A percentile compares a stretch with the other conserved stretches of the same genome.
These are phyloP conservation scores for Coemansia sp. DNA, from an alignment of 192 early-diverging fungal species.

Conservation along the genomic window DNA sequence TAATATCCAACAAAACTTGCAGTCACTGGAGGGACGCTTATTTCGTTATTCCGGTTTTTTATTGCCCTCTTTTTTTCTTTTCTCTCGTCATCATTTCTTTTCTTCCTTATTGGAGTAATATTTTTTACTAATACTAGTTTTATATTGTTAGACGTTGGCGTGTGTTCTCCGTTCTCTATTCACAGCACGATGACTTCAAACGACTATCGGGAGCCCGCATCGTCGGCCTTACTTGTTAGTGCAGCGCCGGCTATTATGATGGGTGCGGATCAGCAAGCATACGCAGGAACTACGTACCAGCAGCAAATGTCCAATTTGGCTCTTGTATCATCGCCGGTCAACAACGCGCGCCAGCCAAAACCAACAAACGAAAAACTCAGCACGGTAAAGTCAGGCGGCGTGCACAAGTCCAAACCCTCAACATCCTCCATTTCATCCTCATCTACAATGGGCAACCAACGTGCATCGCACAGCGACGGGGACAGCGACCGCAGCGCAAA, in stretches of 20 bases:
- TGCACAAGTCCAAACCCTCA: conserved; percentile 13
- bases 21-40: too few relatives aligned
- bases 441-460: conserved; percentile 3
- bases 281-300: not conserved
- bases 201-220: not conserved
- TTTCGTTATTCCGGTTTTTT: too few relatives aligned
- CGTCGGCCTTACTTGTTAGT: not conserved
- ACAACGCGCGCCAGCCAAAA: too few relatives aligned
- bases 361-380: too few relatives aligned
- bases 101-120: not conserved
- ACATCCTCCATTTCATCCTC: conserved; percentile 6
- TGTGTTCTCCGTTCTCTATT: not conserved
- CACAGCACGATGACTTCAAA: not conserved
- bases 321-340: not conserved
- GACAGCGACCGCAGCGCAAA: not conserved
- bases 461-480: not conserved
- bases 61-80: not conserved
- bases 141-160: not conserved
- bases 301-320: not conserved
- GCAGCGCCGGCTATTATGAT: not conserved
- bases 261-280: not conserved
- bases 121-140: not conserved
- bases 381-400: conserved; percentile 6
- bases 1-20: too few relatives aligned
- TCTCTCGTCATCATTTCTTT: not conserved